phyloP scores from a whole-genome alignment of 73 alveolate genomes.

The Paramecium pentaurelia region DNA sequence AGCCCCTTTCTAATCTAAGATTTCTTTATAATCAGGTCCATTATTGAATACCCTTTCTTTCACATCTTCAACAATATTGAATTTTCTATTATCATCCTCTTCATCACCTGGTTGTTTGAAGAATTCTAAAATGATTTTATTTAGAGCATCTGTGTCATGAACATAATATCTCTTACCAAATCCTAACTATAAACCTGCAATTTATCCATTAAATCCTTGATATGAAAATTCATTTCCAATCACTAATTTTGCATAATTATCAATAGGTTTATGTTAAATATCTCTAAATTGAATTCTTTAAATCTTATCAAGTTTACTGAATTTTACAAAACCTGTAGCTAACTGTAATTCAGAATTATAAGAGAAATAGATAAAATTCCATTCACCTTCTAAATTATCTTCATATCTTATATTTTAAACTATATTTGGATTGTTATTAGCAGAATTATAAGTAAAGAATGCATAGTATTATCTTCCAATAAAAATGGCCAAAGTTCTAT shows the following conservation, averaged over 20 bases:
- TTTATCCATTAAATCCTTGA: slow-evolving; percentile 18
- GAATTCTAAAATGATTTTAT: background rate
- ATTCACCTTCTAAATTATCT: slow-evolving; percentile 13
- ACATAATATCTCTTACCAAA: background rate
- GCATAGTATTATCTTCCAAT: background rate
- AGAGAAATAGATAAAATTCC: slow-evolving; percentile 43
- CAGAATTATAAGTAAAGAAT: background rate
- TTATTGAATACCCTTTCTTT: background rate
- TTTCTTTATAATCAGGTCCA: background rate
- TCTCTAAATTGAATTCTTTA: background rate
- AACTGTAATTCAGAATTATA: background rate
- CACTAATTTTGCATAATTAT: background rate
- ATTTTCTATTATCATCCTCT: background rate
- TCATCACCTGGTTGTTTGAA: background rate
- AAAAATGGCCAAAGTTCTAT: background rate
- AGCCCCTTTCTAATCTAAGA: background rate
- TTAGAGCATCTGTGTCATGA: background rate
- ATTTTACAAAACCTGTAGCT: slow-evolving; percentile 34
- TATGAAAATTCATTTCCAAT: slow-evolving; percentile 1
- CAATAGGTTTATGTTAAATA: background rate
- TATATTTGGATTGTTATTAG: background rate
- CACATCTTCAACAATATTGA: background rate
- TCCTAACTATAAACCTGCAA: background rate
- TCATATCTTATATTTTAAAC: background rate
- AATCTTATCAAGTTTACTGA: background rate